phyloP scores from a whole-genome alignment of 331 rosid species.

The Quercus tomentella region DNA sequence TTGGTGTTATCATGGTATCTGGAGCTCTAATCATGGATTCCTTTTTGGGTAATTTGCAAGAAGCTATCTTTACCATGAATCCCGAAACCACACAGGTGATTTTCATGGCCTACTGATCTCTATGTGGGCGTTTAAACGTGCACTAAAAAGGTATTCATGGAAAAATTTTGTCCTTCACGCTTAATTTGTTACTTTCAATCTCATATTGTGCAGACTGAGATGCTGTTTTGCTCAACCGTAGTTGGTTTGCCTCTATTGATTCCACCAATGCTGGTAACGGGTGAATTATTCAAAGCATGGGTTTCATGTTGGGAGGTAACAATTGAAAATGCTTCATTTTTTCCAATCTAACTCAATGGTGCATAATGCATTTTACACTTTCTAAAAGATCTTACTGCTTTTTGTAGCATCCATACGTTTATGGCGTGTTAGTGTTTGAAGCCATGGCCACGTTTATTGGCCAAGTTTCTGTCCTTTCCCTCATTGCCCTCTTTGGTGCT shows the following conservation, averaged over 20 bases:
- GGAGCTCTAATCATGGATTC: slow-evolving; percentile 96
- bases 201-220: slow-evolving; percentile 67
- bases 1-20: slow-evolving; percentile 83
- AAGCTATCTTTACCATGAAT: slow-evolving; percentile 93
- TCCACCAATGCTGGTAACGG: slow-evolving; percentile 95
- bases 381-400: slow-evolving; percentile 18
- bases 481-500: slow-evolving; percentile 93
- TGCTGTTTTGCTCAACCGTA: slow-evolving; percentile 95
- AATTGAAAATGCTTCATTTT: slow-evolving; percentile 4
- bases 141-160: slow-evolving; percentile 8
- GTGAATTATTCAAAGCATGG: slow-evolving; percentile 94
- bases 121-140: slow-evolving; percentile 3
- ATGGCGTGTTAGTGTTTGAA: slow-evolving; percentile 89
- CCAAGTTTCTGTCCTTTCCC: slow-evolving; percentile 97
- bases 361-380: not conserved
- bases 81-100: slow-evolving; percentile 93
- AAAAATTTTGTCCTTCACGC: slow-evolving; percentile 8
- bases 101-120: slow-evolving; percentile 3
- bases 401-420: slow-evolving; percentile 92
- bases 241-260: slow-evolving; percentile 91
- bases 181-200: not conserved
- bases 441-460: slow-evolving; percentile 97
- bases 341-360: not conserved
- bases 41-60: slow-evolving; percentile 92
- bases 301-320: slow-evolving; percentile 82